Evolutionary conservation across 2,329 filamentous ascomycete genomes (phyloP), one percentile per base, ranked within the genome.

Genomic region (Neonectria neomacrospora): DNA sequence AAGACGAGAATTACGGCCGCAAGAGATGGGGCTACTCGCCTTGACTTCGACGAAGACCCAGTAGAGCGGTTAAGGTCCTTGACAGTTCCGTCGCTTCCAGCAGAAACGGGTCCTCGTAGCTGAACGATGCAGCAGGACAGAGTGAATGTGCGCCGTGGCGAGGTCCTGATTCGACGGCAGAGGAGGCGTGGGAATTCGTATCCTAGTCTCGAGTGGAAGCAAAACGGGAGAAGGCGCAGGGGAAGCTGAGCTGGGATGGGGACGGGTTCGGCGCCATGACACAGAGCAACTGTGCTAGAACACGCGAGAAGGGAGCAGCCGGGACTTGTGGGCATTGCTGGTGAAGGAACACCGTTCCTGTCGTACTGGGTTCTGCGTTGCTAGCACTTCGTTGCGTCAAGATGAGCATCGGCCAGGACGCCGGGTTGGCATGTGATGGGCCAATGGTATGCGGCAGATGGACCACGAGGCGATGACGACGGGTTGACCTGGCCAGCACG

Each of bases 131-230:
- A 28, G n/a, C 30, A 26, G 16, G n/a, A 34, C 32, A 37, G 32
- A 7, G n/a, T 14, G 32, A 64, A 41, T 72, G 70, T 72, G 70
- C 70, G 57, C 54, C 51, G 39, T 55, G 59, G 53, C 41, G 23
- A 52, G 48, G 26, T 12, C 61, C 26, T 71, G 70, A 72, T 72
- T 72, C 68, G 70, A 67, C 55, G 37, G 26, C 30, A 2, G 16
- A 26, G 16, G 16, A 41, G 41, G 39, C 50, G 41, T 26, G 23
- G 23, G 58, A 22, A 39, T 28, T 12, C 14, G 16, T 22, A 65
- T 62, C 63, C 67, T 52, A 53, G 62, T 54, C 54, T 37, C 45
- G 23, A 20, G 23, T 22, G 52, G 54, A 34, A 59, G 47, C 44
- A 45, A 55, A 26, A 12, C 22, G n/a, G 22, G 45, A 51, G 44